Base-by-base conservation (phyloP, 2,329 filamentous ascomycete genomes). In the Diaporthe longicolla region DNA sequence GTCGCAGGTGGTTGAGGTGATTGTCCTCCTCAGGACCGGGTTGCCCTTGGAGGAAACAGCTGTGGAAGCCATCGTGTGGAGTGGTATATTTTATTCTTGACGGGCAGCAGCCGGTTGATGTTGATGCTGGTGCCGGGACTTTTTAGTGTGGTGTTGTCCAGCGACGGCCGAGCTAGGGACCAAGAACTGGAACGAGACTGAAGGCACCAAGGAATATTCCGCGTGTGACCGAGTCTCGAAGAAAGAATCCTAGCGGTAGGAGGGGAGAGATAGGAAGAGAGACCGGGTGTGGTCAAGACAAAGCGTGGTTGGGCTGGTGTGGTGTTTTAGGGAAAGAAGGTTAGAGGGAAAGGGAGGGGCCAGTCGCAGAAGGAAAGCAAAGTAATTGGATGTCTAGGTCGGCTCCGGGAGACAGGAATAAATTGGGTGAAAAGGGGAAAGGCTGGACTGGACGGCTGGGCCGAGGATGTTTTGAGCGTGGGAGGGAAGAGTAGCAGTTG, bases 11-110 rank as follows among this genome's bases (percentile, higher is more conserved):
- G 80, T 81, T 17, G 83, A 81, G 24, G 85, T 87, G 76, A 84
- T 79, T 71, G 87, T 87, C 73, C 89, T 86, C 78, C 87, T 86
- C 70, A 89, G 82, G 81, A 83, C 82, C 73, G 84, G 80, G 76
- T 84, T 77, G 79, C 83, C 82, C 76, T 77, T 75, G 72, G 87
- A 83, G 74, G 86, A 80, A 29, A 74, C 74, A 63, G 82, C 83
- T 76, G 84, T 79, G 73, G 87, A 82, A 79, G 88, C 84, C 89
- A 90, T 90, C 52, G 17, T 78, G 57, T 9, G 48, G 26, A 29
- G 26, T 21, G 43, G 43, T 52, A 24, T 24, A 13, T 26, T 48
- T 35, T 50, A 35, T 50, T 65, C 19, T 50, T 29, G 43, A 52
- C 21, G 29, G 15, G 10, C 13, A 52, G 68, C 26, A 50, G 21